Evolutionary conservation across 352 stramenopile genomes (phyloP), one percentile per base, ranked within the genome.

Genomic region (Phytophthora pistaciae): DNA sequence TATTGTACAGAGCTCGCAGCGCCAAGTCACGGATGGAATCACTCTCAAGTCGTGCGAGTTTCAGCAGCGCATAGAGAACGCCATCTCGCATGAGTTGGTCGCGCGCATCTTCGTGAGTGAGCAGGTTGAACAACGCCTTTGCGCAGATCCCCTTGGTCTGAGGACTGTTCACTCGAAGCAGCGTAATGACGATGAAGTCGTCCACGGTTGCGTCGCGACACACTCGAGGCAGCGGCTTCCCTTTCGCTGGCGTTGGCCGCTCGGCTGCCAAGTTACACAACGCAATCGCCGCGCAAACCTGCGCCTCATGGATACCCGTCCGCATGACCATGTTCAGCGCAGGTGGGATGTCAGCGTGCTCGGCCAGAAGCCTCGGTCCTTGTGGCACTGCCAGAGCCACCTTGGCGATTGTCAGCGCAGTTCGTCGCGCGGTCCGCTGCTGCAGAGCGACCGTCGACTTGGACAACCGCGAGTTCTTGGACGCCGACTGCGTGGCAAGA

Each of bases 121-220:
- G 72, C 23, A 97, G 58, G 59, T 96, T 97, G 65, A 97, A 97
- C 36, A 97, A 77, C 16, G 85, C 83, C 60, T 91, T 90, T 42
- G 88, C 83, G 48, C 90, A 96, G 16, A 95, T 91, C 48, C 87
- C 83, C 60, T 97, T 96, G 21, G 90, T 96, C 63, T 88, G 63
- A 52, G 85, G 81, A 64, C 80, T 91, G 69, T 97, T 97, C 14
- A 96, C 78, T 20, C 90, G 88, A 65, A 97, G 60, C 3, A 97
- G 60, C 20, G 88, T 91, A 70, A 96, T 92, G 31, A 96, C 91
- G 54, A 96, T 93, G 60, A 96, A 96, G 63, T 96, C 91, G 16
- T 91, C 90, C 27, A 91, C 87, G 36, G 85, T 94, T 2, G 77
- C 66, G 55, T 95, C 82, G 11, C 74, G 70, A 87, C 87, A 94